A percentile compares a stretch with the other conserved stretches of the same genome.
Conservation (phyloP, 495 filamentous ascomycete genomes). For the Aspergillus haitiensis region DNA sequence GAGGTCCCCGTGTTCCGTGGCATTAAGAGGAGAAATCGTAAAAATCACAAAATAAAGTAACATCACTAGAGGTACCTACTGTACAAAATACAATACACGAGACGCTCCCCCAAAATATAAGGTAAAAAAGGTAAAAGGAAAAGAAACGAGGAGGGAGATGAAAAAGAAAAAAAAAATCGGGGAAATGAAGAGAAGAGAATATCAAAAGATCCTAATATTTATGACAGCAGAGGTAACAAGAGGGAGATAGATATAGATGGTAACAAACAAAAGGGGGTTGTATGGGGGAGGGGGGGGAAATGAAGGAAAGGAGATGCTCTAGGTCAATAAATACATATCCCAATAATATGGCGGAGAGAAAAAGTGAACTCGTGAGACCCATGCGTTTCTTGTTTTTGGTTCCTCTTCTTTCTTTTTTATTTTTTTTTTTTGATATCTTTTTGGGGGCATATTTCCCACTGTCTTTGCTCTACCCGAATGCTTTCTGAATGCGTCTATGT, state of each 20-base stretch:
- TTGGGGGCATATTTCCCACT: background rate
- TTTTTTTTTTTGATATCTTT: conserved; percentile 1
- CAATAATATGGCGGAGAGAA: conserved; percentile 26
- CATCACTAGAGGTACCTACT: conserved; percentile 23
- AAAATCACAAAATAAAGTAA: conserved; percentile 20
- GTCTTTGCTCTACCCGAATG: too few species aligned
- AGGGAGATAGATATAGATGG: conserved; percentile 23
- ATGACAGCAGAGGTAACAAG: conserved; percentile 16
- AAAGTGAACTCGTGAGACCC: conserved; percentile 4
- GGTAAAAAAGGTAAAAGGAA: conserved; percentile 1
- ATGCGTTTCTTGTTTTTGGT: background rate
- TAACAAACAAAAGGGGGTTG: conserved; percentile 17
- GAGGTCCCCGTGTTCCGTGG: too few species aligned
- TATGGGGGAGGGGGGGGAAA: conserved; percentile 2
- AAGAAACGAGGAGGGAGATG: conserved; percentile 7
- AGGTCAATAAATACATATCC: conserved; percentile 44
- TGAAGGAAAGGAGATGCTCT: conserved; percentile 33
- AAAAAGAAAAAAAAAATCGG: background rate
- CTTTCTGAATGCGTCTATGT: conserved; percentile 27
- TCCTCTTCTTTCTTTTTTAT: background rate
- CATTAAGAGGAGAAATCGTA: conserved; percentile 13
- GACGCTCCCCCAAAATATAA: conserved; percentile 10
- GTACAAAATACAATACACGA: conserved; percentile 30
- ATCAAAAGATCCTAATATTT: conserved; percentile 28
- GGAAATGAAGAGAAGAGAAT: conserved; percentile 22